phyloP scores from a whole-genome alignment of 139 green algal species.

The Raphidocelis subcapitata region DNA sequence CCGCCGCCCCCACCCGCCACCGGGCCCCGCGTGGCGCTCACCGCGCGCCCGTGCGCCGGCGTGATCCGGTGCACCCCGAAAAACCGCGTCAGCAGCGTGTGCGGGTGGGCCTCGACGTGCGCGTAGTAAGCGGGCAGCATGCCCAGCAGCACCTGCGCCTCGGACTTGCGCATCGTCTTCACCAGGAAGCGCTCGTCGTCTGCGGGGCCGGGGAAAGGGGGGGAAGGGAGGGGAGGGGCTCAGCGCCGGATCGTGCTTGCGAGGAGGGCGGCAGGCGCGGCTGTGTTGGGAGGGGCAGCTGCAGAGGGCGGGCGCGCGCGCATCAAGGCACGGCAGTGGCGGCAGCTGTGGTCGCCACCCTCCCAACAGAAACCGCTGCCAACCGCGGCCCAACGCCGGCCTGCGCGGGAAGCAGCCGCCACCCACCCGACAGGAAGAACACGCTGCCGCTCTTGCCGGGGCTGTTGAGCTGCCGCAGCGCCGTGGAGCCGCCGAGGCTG shows the following conservation, averaged over 20 bases:
- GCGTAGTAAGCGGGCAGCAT: conserved; percentile 82
- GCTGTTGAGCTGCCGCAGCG: conserved; percentile 87
- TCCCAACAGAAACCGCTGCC: too few relatives aligned
- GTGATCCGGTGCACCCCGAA: conserved; percentile 87
- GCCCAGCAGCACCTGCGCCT: conserved; percentile 74
- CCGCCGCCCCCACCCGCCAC: too few relatives aligned
- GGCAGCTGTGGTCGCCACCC: too few relatives aligned
- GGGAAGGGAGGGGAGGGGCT: too few relatives aligned
- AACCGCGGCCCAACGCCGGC: too few relatives aligned
- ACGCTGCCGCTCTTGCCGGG: conserved; percentile 80
- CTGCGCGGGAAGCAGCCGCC: too few relatives aligned
- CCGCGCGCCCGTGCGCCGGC: conserved; percentile 71
- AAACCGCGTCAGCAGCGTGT: conserved; percentile 89
- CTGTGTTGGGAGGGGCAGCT: background rate
- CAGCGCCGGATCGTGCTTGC: too few relatives aligned
- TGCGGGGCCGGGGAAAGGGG: background rate
- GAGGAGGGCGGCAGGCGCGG: background rate
- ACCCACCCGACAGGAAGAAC: conserved; percentile 54
- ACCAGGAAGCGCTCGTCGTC: conserved; percentile 65
- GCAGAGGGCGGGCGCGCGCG: too few relatives aligned
- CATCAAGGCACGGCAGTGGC: background rate
- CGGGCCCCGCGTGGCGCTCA: too few relatives aligned
- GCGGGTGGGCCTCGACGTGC: conserved; percentile 65
- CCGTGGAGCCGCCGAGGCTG: conserved; percentile 63
- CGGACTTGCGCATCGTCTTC: conserved; percentile 73